A percentile compares a stretch with the other conserved stretches of the same genome.
Conservation (phyloP, 176 grass and related monocot species). For the Carex parvula region DNA sequence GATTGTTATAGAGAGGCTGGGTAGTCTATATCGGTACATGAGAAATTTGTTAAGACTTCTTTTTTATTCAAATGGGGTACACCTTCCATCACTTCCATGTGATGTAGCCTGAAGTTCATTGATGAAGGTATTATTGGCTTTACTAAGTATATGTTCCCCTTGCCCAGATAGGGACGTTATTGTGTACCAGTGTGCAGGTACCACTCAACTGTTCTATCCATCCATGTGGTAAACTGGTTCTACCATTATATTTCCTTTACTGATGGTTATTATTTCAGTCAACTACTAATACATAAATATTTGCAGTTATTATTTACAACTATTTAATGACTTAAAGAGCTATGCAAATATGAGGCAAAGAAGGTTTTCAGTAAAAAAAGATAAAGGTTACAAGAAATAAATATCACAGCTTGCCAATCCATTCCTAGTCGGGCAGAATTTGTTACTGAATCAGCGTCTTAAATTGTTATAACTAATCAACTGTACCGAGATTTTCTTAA, state of each 20-base stretch:
- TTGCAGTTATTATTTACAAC: neutral
- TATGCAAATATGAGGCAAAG: neutral
- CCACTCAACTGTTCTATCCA: neutral
- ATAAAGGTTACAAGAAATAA: neutral
- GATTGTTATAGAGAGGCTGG: neutral
- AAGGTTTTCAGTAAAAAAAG: neutral
- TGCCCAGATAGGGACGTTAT: neutral
- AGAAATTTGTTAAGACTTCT: neutral
- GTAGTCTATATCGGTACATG: neutral
- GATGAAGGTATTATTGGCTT: neutral
- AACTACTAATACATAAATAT: no score
- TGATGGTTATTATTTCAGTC: neutral
- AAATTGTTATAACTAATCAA: neutral
- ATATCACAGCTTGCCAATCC: neutral
- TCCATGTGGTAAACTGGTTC: neutral
- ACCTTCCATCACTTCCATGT: constrained; percentile 1
- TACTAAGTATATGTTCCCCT: neutral
- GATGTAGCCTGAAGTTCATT: constrained; percentile 11
- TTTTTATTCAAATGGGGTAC: constrained; percentile 6
- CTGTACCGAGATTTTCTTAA: neutral
- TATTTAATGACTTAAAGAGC: neutral
- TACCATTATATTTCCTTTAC: neutral
- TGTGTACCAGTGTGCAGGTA: neutral
- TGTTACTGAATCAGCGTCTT: neutral
- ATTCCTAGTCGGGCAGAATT: neutral